Evolutionary conservation across 208 protist species (phyloP), one percentile per base, ranked within the genome.

Genomic region (Sergeia podlipaevii): DNA sequence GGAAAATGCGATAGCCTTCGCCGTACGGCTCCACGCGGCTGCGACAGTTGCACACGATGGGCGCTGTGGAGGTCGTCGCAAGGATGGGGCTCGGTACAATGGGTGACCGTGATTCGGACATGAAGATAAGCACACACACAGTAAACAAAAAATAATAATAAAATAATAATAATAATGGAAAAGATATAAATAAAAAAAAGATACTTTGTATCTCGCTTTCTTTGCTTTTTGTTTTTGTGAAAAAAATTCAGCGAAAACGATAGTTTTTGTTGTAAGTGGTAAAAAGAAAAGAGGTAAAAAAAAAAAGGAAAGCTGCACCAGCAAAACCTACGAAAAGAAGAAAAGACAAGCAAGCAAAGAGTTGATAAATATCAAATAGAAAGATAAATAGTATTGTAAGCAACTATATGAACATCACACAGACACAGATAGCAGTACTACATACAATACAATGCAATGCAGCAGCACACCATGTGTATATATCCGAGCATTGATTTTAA

Each of bases 21-120:
- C 83, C 83, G 61, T 85, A 91, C 4, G 83, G 70, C 56, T 77
- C 70, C 4, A 75, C 81, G 1, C 50, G 52, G 48, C 53, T 64
- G 34, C 41, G 27, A 49, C 56, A 56, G 5, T n/a, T n/a, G n/a
- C n/a, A n/a, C n/a, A n/a, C n/a, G n/a, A n/a, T n/a, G n/a, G n/a
- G n/a, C n/a, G n/a, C n/a, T n/a, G n/a, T n/a, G n/a, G n/a, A n/a
- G n/a, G n/a, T n/a, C n/a, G n/a, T n/a, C n/a, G n/a, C n/a, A n/a
- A n/a, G n/a, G n/a, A n/a, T n/a, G 26, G 8, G 15, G 2, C 7
- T 2, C 1, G 15, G 6, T 20, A 4, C 0, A 18, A 7, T 30
- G 48, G 44, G 5, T 34, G 8, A 7, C 36, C 21, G 37, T 24
- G 17, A 7, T 23, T 28, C 17, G 15, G 50, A 23, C 29, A 60